Evolutionary conservation across 73 alveolate genomes (phyloP).

Genomic region (Paramecium pentaurelia): DNA sequence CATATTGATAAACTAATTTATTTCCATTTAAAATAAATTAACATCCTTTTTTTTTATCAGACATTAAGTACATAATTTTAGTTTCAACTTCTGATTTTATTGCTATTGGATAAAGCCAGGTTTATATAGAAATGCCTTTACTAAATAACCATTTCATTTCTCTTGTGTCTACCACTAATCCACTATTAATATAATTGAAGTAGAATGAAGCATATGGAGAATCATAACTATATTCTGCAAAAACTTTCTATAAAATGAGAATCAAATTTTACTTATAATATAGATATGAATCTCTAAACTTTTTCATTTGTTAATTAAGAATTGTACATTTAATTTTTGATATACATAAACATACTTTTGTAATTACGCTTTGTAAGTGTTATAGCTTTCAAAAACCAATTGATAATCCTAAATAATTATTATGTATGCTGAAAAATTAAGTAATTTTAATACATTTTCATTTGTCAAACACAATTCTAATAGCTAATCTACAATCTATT

Average conservation of each 20-base stretch:
- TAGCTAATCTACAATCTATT: neutral
- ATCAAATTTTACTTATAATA: neutral
- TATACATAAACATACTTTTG: neutral
- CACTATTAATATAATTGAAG: neutral
- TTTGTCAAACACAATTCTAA: neutral
- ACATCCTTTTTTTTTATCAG: constrained; percentile 30
- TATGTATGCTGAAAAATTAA: neutral
- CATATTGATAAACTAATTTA: constrained; percentile 4
- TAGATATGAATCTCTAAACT: neutral
- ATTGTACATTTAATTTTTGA: constrained; percentile 6
- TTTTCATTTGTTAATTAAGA: neutral
- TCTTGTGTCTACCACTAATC: constrained; percentile 22
- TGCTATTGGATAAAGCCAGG: neutral
- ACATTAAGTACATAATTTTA: neutral
- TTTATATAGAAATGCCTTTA: constrained; percentile 9
- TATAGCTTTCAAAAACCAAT: neutral
- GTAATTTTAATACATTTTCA: neutral
- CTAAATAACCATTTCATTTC: constrained; percentile 33
- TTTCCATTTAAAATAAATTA: neutral
- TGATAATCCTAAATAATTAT: neutral
- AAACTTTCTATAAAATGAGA: neutral
- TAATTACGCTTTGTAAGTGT: neutral
- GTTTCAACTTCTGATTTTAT: neutral
- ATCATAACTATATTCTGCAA: neutral
- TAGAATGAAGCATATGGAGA: constrained; percentile 6